These are phyloP conservation scores for Nicotiana undulata DNA, from an alignment of 257 asterid genomes.

Conservation along the genomic window DNA sequence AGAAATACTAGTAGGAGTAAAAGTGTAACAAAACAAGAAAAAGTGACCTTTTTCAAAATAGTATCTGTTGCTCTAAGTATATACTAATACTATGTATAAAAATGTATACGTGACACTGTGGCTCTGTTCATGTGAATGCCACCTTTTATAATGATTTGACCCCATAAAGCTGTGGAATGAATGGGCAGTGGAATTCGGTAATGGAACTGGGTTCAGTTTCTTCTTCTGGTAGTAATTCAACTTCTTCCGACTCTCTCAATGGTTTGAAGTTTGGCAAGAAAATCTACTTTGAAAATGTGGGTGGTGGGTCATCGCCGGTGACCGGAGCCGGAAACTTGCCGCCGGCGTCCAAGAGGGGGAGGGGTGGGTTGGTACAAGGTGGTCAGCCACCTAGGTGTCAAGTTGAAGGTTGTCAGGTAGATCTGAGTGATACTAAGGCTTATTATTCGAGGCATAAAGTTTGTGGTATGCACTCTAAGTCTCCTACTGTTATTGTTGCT, in stretches of 20 bases:
- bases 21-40: neutral
- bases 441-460: conserved; percentile 94
- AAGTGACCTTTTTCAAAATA: neutral
- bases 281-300: conserved; percentile 63
- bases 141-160: neutral
- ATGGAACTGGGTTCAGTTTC: conserved; percentile 69
- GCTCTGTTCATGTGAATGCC: neutral
- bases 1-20: too few species aligned
- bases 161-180: conserved; percentile 24
- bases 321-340: conserved; percentile 4
- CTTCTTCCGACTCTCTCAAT: conserved; percentile 38
- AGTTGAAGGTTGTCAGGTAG: conserved; percentile 87
- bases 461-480: conserved; percentile 82
- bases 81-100: too few species aligned
- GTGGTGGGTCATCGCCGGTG: conserved; percentile 19
- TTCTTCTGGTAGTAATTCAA: conserved; percentile 40
- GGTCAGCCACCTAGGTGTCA: conserved; percentile 82
- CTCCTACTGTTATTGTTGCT: conserved; percentile 65
- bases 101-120: neutral
- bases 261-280: conserved; percentile 78
- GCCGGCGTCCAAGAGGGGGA: conserved; percentile 52
- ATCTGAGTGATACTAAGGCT: conserved; percentile 93
- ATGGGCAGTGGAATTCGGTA: conserved; percentile 39
- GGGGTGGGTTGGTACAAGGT: conserved; percentile 41
- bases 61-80: neutral